Percentiles rank a stretch among this genome's conserved stretches.
These are phyloP conservation scores for Perkinsus olseni DNA, from an alignment of 169 alveolate species.

Conservation along the genomic window DNA sequence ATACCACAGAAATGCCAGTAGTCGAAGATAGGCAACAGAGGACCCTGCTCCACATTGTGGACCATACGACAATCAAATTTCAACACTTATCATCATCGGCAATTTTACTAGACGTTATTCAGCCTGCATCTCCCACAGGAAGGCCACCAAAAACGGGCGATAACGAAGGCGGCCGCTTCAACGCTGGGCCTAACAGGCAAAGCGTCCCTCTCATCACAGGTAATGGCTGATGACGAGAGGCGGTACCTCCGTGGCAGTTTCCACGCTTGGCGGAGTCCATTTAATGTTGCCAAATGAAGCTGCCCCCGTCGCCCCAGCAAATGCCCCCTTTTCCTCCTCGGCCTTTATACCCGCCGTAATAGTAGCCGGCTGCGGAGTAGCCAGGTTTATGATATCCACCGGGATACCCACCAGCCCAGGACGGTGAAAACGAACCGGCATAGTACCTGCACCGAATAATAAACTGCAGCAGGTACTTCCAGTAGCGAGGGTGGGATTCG, in stretches of 20 bases:
- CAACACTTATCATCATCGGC: not conserved
- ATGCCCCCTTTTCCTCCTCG: not conserved
- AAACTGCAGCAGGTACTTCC: too few species aligned
- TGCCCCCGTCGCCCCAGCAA: not conserved
- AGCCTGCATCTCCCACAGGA: not conserved
- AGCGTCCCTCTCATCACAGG: not conserved
- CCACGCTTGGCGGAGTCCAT: not conserved
- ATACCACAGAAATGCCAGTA: not conserved
- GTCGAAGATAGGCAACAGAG: not conserved
- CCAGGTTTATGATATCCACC: not conserved
- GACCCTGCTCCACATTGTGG: not conserved
- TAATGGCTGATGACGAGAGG: not conserved
- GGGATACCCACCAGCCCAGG: not conserved
- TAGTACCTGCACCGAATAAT: not conserved
- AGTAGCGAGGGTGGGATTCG: not conserved
- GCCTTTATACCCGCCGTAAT: not conserved
- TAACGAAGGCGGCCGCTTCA: not conserved
- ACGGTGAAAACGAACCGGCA: not conserved
- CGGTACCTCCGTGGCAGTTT: not conserved
- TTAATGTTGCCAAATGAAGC: not conserved
- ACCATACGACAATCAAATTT: not conserved
- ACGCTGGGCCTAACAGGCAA: not conserved
- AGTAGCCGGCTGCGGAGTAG: not conserved
- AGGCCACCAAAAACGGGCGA: not conserved
- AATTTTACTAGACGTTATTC: not conserved